phyloP scores from a whole-genome alignment of 805 yeast species.

The Zygotorulaspora sp. region DNA sequence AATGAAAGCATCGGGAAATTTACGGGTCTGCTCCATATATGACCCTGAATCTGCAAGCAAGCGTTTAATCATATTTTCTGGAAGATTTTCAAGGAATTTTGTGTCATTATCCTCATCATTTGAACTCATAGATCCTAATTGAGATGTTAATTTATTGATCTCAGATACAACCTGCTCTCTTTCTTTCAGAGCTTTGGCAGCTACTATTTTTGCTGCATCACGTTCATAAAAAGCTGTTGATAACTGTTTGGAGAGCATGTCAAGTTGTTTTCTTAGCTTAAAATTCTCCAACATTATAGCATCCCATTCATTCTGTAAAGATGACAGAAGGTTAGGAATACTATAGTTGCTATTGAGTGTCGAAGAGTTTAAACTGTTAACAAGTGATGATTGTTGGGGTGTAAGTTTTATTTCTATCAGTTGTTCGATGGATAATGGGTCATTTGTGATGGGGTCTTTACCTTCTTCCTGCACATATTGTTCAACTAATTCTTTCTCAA shows the following conservation, averaged over 20 bases:
- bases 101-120: conserved; percentile 1
- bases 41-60: conserved; percentile 5
- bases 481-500: conserved; percentile 57
- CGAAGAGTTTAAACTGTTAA: conserved; percentile 40
- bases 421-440: conserved; percentile 54
- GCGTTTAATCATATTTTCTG: conserved; percentile 4
- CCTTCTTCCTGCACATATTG: conserved; percentile 61
- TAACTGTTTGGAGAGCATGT: conserved; percentile 61
- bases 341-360: conserved; percentile 39
- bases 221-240: conserved; percentile 75
- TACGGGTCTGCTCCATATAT: conserved; percentile 10
- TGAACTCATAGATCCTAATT: conserved; percentile 33
- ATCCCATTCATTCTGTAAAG: conserved; percentile 89
- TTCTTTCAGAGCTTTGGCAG: conserved; percentile 68
- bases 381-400: conserved; percentile 28
- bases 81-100: conserved; percentile 5
- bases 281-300: conserved; percentile 77
- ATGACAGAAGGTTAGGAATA: conserved; percentile 70
- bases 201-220: conserved; percentile 88
- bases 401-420: conserved; percentile 43
- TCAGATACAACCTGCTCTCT: conserved; percentile 70
- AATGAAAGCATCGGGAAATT: conserved; percentile 1
- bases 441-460: conserved; percentile 71
- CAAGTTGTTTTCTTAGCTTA: conserved; percentile 66
- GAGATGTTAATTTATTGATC: conserved; percentile 49